These are phyloP conservation scores for Pachysandra terminalis DNA, from an alignment of 164 flowering plant genomes.

Conservation along the genomic window DNA sequence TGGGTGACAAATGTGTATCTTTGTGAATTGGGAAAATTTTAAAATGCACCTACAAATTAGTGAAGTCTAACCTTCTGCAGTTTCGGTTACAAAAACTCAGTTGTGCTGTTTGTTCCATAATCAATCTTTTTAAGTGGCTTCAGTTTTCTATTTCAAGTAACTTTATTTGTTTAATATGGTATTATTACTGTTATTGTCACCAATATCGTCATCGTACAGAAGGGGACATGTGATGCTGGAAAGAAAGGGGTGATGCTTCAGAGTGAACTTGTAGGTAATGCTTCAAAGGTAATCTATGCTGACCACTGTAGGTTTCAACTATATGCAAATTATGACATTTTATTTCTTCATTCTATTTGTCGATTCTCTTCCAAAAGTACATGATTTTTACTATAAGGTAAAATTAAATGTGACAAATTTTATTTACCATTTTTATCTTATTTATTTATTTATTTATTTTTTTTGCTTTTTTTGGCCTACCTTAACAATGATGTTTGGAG, in stretches of 20 bases:
- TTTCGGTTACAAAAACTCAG: no score
- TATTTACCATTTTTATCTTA: no score
- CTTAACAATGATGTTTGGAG: no score
- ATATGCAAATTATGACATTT: neutral
- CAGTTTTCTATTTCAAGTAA: neutral
- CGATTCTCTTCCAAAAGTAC: no score
- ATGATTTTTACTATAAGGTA: no score
- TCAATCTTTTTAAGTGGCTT: neutral
- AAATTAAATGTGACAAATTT: no score
- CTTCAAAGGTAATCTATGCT: slow-evolving; percentile 55
- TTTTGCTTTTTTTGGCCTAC: no score
- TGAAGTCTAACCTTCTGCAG: no score
- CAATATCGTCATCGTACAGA: slow-evolving; percentile 24
- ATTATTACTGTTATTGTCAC: neutral
- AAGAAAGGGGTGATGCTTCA: slow-evolving; percentile 48
- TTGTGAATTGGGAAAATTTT: neutral
- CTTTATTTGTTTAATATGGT: neutral
- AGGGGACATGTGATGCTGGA: slow-evolving; percentile 54
- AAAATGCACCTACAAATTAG: no score
- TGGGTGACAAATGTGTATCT: neutral
- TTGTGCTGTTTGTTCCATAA: neutral
- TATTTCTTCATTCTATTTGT: no score
- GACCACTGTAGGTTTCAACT: neutral
- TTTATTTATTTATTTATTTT: no score
- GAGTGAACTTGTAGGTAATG: slow-evolving; percentile 72